Conservation (phyloP, 1,139 yeast genomes). For the Arxiozyma bovina region DNA sequence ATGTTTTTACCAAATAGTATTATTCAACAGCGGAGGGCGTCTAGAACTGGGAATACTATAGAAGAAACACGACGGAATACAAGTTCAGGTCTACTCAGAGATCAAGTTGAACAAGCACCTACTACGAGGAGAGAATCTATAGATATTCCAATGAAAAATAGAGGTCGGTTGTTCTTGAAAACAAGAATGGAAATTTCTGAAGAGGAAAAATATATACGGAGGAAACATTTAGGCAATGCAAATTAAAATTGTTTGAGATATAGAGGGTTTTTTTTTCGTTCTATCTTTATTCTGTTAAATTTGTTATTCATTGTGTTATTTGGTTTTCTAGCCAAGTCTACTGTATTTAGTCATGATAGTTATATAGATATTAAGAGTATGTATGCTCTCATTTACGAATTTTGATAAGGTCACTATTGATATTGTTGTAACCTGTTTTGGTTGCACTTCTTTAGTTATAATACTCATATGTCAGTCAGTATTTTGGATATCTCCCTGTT, state of each 20-base stretch:
- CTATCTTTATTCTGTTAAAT: background rate
- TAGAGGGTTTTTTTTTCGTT: background rate
- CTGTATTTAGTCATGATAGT: background rate
- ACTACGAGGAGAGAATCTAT: constrained; percentile 19
- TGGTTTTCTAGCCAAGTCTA: background rate
- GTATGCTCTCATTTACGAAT: background rate
- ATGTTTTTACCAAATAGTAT: constrained; percentile 43
- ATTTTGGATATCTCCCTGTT: background rate
- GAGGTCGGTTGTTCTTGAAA: constrained; percentile 21
- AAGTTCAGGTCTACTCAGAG: background rate
- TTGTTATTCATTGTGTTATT: background rate
- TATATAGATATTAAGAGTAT: background rate
- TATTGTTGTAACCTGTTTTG: background rate
- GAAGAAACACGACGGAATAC: background rate
- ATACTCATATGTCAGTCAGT: background rate
- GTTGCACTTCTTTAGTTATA: background rate
- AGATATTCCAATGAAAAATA: constrained; percentile 29
- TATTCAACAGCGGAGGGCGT: constrained; percentile 26
- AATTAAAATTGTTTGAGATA: background rate
- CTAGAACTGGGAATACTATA: constrained; percentile 6
- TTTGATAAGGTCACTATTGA: background rate
- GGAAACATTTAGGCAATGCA: constrained; percentile 1
- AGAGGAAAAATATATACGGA: constrained; percentile 22
- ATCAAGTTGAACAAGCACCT: background rate
- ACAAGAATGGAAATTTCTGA: constrained; percentile 30